Conservation (phyloP, 495 filamentous ascomycete genomes). For the Clavariopsis aquatica region DNA sequence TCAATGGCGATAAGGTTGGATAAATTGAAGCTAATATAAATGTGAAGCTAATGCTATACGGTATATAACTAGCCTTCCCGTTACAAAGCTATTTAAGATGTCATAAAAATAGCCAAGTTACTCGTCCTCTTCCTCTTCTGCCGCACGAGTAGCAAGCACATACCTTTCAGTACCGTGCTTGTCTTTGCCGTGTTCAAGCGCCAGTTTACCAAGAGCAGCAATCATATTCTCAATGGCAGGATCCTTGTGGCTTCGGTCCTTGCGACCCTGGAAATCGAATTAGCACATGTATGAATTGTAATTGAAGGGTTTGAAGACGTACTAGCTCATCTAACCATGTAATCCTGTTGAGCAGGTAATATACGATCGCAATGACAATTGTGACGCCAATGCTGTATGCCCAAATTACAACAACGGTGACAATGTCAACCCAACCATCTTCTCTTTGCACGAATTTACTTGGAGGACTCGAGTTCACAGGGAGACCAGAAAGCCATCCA, state of each 20-base stretch:
- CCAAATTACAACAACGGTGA: slow-evolving; percentile 79
- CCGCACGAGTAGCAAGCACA: slow-evolving; percentile 61
- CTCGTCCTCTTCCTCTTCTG: slow-evolving; percentile 71
- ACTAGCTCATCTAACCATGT: slow-evolving; percentile 67
- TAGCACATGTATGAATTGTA: too few relatives aligned
- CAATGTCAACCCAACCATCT: slow-evolving; percentile 68
- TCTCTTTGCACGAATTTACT: slow-evolving; percentile 51
- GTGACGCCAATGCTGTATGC: slow-evolving; percentile 75
- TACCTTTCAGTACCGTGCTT: slow-evolving; percentile 60
- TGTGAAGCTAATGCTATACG: too few relatives aligned
- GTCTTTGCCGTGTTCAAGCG: slow-evolving; percentile 67
- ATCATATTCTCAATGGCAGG: slow-evolving; percentile 82
- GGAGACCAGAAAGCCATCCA: slow-evolving; percentile 63
- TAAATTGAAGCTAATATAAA: too few relatives aligned
- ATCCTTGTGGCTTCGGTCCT: slow-evolving; percentile 71
- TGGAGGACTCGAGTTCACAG: slow-evolving; percentile 49
- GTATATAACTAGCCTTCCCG: too few relatives aligned
- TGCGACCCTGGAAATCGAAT: slow-evolving; percentile 68
- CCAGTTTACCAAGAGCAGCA: slow-evolving; percentile 71
- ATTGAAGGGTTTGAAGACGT: too few relatives aligned
- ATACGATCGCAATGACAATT: slow-evolving; percentile 75
- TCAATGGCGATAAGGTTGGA: too few relatives aligned
- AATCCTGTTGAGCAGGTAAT: slow-evolving; percentile 71
- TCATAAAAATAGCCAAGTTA: slow-evolving; percentile 35
- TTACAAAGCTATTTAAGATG: neutral